Evolutionary conservation across 2,329 filamentous ascomycete species (phyloP).

Genomic region (Chaetomium strumarium): DNA sequence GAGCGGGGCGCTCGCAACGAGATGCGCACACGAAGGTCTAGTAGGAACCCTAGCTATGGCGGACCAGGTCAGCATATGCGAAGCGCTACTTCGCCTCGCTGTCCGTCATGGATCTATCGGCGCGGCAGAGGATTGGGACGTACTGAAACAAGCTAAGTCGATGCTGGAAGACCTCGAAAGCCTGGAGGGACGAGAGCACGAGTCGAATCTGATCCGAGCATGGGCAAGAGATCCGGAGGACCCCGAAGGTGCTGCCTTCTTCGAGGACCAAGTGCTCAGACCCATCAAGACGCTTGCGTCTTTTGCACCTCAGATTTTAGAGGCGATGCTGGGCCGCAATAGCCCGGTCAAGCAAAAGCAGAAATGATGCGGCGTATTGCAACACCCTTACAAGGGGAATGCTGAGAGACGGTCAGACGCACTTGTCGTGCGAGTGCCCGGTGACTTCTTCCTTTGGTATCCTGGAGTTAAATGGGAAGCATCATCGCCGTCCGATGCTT

Average conservation of each 20-base stretch:
- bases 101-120: conserved; percentile 37
- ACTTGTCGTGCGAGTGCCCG: not conserved
- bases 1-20: conserved; percentile 24
- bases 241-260: conserved; percentile 40
- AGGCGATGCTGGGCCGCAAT: conserved; percentile 32
- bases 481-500: not conserved
- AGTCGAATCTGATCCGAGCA: conserved; percentile 38
- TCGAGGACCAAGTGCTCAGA: conserved; percentile 43
- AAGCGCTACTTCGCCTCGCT: conserved; percentile 47
- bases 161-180: conserved; percentile 46
- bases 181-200: conserved; percentile 40
- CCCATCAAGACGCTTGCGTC: conserved; percentile 43
- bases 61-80: conserved; percentile 49
- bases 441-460: not conserved
- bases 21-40: conserved; percentile 26
- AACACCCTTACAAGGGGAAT: not conserved
- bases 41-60: conserved; percentile 34
- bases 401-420: not conserved
- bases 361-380: not conserved
- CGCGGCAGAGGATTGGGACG: conserved; percentile 42
- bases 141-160: conserved; percentile 38
- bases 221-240: conserved; percentile 40
- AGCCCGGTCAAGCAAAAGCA: conserved; percentile 10
- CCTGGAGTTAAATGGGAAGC: not conserved
- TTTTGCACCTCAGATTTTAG: conserved; percentile 41